Evolutionary conservation across 305 asterid species (phyloP).

Genomic region (Solanum chacoense): DNA sequence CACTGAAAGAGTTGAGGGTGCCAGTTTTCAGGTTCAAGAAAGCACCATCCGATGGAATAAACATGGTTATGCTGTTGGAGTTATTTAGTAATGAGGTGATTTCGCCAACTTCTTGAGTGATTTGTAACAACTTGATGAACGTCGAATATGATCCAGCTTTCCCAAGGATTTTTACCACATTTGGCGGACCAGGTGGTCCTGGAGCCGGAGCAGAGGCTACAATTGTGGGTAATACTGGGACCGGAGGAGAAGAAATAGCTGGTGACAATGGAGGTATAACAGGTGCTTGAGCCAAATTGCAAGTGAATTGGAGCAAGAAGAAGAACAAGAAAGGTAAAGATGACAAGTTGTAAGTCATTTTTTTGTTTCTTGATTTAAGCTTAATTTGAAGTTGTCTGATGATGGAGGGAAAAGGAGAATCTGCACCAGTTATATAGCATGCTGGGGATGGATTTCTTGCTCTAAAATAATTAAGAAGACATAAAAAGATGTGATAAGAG

Average conservation of each 20-base stretch:
- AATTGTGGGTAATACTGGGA: background rate
- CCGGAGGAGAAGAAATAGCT: background rate
- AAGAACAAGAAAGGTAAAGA: constrained; percentile 10
- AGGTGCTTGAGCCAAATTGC: constrained; percentile 27
- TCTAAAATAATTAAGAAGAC: background rate
- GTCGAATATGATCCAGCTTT: constrained; percentile 27
- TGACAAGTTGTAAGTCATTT: constrained; percentile 8
- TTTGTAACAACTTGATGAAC: constrained; percentile 29
- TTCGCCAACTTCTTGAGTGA: constrained; percentile 24
- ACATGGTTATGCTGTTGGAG: constrained; percentile 42
- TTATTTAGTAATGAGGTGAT: constrained; percentile 30
- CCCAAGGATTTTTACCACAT: constrained; percentile 29
- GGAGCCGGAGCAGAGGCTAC: background rate
- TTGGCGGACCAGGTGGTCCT: constrained; percentile 17
- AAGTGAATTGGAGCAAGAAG: constrained; percentile 8
- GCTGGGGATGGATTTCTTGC: background rate
- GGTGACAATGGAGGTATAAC: constrained; percentile 13
- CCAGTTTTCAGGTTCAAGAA: constrained; percentile 38
- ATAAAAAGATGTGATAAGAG: background rate
- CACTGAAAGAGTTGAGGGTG: constrained; percentile 34
- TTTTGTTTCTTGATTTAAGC: background rate
- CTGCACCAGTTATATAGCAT: background rate
- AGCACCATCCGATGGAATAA: constrained; percentile 42
- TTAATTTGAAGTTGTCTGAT: background rate
- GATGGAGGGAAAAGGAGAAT: background rate